phyloP scores from a whole-genome alignment of 2,329 filamentous ascomycete genomes.

The Canariomyces notabilis region DNA sequence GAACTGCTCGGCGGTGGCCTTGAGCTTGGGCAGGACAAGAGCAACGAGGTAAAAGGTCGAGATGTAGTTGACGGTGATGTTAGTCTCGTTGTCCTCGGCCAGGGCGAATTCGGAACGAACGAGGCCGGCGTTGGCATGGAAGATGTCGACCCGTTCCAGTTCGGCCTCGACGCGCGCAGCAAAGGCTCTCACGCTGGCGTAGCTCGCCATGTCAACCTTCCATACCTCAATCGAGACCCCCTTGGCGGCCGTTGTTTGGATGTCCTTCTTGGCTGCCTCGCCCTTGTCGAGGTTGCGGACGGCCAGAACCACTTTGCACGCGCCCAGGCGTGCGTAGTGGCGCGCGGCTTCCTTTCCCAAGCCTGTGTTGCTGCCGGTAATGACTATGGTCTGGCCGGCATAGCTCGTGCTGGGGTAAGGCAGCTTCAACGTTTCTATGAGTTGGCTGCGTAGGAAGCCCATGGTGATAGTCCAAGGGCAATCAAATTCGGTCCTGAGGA shows the following conservation, averaged over 20 bases:
- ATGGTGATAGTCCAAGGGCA: background rate
- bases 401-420: constrained; percentile 3
- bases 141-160: constrained; percentile 34
- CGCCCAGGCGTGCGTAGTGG: constrained; percentile 29
- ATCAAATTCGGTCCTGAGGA: background rate
- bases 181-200: constrained; percentile 40
- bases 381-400: constrained; percentile 22
- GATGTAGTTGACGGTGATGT: constrained; percentile 49
- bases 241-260: constrained; percentile 26
- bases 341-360: constrained; percentile 32
- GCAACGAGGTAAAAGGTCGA: constrained; percentile 46
- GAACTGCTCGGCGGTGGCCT: constrained; percentile 31
- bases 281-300: constrained; percentile 31
- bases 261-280: constrained; percentile 32
- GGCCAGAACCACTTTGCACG: constrained; percentile 31
- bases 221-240: constrained; percentile 38
- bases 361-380: constrained; percentile 34
- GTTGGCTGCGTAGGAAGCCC: constrained; percentile 13
- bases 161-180: constrained; percentile 27
- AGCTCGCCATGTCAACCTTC: constrained; percentile 41
- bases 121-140: constrained; percentile 41
- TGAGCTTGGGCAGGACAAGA: constrained; percentile 47
- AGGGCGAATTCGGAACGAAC: constrained; percentile 24
- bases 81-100: constrained; percentile 43
- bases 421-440: constrained; percentile 5